phyloP scores from a whole-genome alignment of 2,329 filamentous ascomycete species.

The Rhynchosporium agropyri region DNA sequence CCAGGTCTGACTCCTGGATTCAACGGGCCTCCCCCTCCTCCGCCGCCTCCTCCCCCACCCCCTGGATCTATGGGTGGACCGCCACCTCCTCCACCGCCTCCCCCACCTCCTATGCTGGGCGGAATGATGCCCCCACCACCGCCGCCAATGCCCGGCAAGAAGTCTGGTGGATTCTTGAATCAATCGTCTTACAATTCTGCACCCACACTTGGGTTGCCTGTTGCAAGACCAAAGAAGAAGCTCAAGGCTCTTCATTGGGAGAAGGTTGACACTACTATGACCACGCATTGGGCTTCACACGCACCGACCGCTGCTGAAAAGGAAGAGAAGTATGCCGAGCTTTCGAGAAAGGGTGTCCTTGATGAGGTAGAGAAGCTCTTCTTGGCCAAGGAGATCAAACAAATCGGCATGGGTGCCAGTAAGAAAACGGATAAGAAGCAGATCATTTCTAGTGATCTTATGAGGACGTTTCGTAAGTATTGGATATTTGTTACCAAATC shows the following conservation, averaged over 20 bases:
- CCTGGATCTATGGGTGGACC: conserved; percentile 41
- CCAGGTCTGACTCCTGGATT: conserved; percentile 41
- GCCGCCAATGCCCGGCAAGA: conserved; percentile 67
- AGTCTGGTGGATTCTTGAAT: conserved; percentile 76
- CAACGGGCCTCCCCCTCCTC: conserved; percentile 44
- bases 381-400: conserved; percentile 94
- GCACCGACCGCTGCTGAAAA: conserved; percentile 83
- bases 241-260: conserved; percentile 99
- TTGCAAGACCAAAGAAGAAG: conserved; percentile 95
- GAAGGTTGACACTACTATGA: conserved; percentile 90
- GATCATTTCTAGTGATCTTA: conserved; percentile 87
- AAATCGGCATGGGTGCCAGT: conserved; percentile 66
- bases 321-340: conserved; percentile 93
- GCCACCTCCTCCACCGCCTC: conserved; percentile 48
- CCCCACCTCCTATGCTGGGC: conserved; percentile 45
- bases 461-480: conserved; percentile 76
- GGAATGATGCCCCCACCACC: conserved; percentile 54
- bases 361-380: conserved; percentile 98
- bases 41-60: conserved; percentile 47
- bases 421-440: conserved; percentile 96
- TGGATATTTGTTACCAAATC: neutral
- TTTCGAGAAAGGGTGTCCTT: conserved; percentile 91
- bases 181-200: conserved; percentile 55
- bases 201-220: conserved; percentile 69
- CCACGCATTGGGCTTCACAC: conserved; percentile 90